Conservation (phyloP, 2,329 filamentous ascomycete genomes). For the Trichoderma atrobrunneum region DNA sequence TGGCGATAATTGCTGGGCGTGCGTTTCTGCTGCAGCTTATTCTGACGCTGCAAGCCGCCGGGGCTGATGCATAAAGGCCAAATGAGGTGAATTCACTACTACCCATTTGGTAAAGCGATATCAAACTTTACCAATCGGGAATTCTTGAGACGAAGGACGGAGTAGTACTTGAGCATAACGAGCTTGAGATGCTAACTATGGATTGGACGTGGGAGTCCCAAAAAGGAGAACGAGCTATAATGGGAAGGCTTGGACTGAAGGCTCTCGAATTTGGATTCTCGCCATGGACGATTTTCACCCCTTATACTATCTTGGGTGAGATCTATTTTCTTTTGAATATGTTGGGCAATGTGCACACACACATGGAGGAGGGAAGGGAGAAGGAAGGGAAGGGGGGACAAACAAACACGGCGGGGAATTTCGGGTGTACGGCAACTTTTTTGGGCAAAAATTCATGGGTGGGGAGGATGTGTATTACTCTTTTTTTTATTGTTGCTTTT, state of each 20-base stretch:
- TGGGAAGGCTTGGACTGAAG: neutral
- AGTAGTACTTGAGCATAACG: neutral
- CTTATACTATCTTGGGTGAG: neutral
- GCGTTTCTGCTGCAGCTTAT: neutral
- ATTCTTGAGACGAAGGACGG: neutral
- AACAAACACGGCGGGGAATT: conserved; percentile 1
- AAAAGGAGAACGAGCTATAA: neutral
- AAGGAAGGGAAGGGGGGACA: neutral
- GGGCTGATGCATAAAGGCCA: neutral
- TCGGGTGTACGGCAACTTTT: conserved; percentile 6
- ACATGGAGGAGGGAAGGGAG: neutral
- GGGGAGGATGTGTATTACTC: neutral
- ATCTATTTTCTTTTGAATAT: neutral
- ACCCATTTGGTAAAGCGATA: neutral
- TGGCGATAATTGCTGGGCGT: neutral
- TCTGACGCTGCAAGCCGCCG: neutral
- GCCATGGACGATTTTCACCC: neutral
- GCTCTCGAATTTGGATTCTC: neutral
- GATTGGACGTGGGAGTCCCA: neutral
- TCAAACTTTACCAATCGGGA: neutral
- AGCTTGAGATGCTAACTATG: neutral
- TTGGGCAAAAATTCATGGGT: conserved; percentile 5
- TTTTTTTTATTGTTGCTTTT: neutral
- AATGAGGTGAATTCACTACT: neutral
- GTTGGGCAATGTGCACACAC: neutral